A percentile compares a stretch with the other conserved stretches of the same genome.
These are phyloP conservation scores for Corrigiola litoralis DNA, from an alignment of 179 eudicot species.

Conservation along the genomic window DNA sequence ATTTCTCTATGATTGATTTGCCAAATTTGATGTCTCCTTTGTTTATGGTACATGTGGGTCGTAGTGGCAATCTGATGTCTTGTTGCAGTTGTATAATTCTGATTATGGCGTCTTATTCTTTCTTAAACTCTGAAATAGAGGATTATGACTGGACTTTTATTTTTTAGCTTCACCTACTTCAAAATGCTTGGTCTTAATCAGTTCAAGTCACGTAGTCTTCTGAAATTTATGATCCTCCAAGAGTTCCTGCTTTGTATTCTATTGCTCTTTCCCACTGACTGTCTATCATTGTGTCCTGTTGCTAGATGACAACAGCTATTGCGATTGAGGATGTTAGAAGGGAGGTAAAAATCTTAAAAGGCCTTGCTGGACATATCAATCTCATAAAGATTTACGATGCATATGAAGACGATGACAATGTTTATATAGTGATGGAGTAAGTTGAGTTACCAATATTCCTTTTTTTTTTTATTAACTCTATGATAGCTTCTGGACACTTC, in stretches of 20 bases:
- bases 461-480: not conserved
- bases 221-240: not conserved
- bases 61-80: not conserved
- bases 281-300: slow-evolving; percentile 8
- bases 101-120: not conserved
- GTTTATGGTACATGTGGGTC: not conserved
- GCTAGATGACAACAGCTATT: slow-evolving; percentile 78
- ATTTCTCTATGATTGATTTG: too few species aligned
- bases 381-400: slow-evolving; percentile 64
- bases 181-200: too few species aligned
- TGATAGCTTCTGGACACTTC: not conserved
- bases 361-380: slow-evolving; percentile 61
- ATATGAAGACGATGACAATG: slow-evolving; percentile 66
- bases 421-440: slow-evolving; percentile 79
- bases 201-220: not conserved
- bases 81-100: not conserved
- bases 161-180: too few species aligned
- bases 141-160: not conserved
- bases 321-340: slow-evolving; percentile 77
- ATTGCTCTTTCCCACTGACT: not conserved
- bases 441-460: slow-evolving; percentile 13
- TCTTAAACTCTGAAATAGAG: not conserved
- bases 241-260: not conserved
- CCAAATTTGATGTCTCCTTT: not conserved
- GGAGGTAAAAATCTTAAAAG: slow-evolving; percentile 70